These are phyloP conservation scores for Nidularia pulvinata DNA, from an alignment of 768 basidiomycete species.

Conservation along the genomic window DNA sequence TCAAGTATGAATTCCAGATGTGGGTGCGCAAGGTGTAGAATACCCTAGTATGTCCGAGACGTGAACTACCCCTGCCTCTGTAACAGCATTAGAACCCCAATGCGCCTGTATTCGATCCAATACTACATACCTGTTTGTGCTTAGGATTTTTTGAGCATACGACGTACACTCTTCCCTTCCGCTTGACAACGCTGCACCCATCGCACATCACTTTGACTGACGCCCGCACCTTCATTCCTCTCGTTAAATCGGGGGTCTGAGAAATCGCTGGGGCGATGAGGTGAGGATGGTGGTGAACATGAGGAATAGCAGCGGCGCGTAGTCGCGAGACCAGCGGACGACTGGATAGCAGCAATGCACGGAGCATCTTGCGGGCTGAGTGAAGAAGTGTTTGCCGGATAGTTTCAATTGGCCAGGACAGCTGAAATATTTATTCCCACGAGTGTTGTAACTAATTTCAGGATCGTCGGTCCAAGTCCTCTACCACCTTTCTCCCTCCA, in stretches of 20 bases:
- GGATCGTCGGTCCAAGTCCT: not conserved
- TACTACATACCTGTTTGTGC: conserved; percentile 84
- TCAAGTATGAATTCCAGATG: conserved; percentile 95
- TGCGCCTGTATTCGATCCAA: not conserved
- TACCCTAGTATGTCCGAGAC: not conserved
- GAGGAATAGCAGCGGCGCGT: conserved; percentile 29
- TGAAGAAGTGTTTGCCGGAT: conserved; percentile 3
- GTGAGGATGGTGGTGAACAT: conserved; percentile 24
- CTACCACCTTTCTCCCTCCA: too few relatives aligned
- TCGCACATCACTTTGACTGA: conserved; percentile 96
- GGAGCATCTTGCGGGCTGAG: conserved; percentile 47
- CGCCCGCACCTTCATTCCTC: conserved; percentile 96
- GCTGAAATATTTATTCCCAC: too few relatives aligned
- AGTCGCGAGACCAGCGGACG: conserved; percentile 60
- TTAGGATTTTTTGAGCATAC: conserved; percentile 94
- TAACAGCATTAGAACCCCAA: conserved; percentile 9
- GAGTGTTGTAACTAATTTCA: not conserved
- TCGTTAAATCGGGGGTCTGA: conserved; percentile 34
- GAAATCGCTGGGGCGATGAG: conserved; percentile 17
- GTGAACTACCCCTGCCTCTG: conserved; percentile 66
- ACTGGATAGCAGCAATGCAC: conserved; percentile 62
- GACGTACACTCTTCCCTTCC: conserved; percentile 92
- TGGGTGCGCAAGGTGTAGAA: conserved; percentile 55
- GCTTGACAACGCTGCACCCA: conserved; percentile 84
- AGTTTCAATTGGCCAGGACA: too few relatives aligned